A percentile compares a stretch with the other conserved stretches of the same genome.
Conservation (phyloP, 2,329 filamentous ascomycete species). For the Plenodomus lindquistii region DNA sequence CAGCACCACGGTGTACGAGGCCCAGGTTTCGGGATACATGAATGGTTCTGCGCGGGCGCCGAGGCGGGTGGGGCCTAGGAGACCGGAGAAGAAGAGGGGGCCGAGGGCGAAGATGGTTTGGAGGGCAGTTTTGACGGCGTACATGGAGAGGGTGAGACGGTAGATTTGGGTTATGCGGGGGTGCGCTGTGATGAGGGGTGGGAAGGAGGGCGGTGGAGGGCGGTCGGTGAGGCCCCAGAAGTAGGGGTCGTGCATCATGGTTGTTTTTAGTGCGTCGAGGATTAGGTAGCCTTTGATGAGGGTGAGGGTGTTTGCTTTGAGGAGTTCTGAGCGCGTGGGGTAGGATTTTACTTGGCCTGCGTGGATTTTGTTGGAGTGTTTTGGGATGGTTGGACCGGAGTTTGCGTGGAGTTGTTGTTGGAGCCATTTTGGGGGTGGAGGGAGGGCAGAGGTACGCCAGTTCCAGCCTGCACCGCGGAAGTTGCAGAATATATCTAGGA, state of each 20-base stretch:
- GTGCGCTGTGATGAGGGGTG: slow-evolving; percentile 49
- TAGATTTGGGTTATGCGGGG: slow-evolving; percentile 55
- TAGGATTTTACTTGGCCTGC: slow-evolving; percentile 45
- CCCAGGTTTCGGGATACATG: slow-evolving; percentile 65
- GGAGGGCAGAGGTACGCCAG: slow-evolving; percentile 57
- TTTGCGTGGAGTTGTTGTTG: slow-evolving; percentile 44
- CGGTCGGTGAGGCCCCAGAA: slow-evolving; percentile 62
- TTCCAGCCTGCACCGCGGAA: slow-evolving; percentile 66
- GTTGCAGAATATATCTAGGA: slow-evolving; percentile 59
- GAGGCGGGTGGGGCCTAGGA: slow-evolving; percentile 62
- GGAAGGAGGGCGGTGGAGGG: slow-evolving; percentile 51
- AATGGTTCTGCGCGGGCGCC: slow-evolving; percentile 64
- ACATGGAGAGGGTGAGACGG: slow-evolving; percentile 61
- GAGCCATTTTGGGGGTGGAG: slow-evolving; percentile 48
- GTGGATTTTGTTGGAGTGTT: slow-evolving; percentile 24
- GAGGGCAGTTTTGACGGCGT: slow-evolving; percentile 64
- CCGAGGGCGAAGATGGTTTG: slow-evolving; percentile 62
- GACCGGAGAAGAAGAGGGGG: slow-evolving; percentile 63
- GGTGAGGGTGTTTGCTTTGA: slow-evolving; percentile 39
- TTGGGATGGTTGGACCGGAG: slow-evolving; percentile 16
- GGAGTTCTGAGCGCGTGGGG: slow-evolving; percentile 36
- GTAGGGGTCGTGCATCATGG: slow-evolving; percentile 78
- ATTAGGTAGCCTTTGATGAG: slow-evolving; percentile 65
- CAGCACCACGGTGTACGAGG: slow-evolving; percentile 57
- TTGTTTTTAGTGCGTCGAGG: slow-evolving; percentile 70